phyloP scores from a whole-genome alignment of 1,284 basidiomycete species.

The Ceratobasidium sp. region DNA sequence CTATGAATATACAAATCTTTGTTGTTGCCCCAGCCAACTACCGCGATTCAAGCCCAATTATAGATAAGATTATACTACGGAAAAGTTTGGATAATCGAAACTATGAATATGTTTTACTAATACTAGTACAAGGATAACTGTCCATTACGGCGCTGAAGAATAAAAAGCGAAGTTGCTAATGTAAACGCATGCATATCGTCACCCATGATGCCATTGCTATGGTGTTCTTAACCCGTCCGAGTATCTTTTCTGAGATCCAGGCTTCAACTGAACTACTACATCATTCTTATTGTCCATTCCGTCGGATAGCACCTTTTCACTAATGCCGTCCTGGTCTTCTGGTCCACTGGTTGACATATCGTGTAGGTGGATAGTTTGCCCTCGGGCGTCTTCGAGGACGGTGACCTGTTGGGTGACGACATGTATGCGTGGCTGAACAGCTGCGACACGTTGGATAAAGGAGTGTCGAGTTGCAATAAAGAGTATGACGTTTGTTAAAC shows the following conservation, averaged over 20 bases:
- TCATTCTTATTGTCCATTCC: neutral
- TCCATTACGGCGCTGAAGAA: too few species aligned
- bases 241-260: neutral
- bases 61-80: too few species aligned
- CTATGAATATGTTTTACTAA: too few species aligned
- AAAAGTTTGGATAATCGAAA: too few species aligned
- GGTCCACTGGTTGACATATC: constrained; percentile 3
- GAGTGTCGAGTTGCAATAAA: constrained; percentile 39
- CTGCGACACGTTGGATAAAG: constrained; percentile 21
- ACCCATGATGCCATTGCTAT: neutral
- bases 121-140: too few species aligned
- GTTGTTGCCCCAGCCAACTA: too few species aligned
- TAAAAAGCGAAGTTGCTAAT: neutral
- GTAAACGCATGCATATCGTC: neutral
- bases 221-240: neutral
- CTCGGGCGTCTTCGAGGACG: constrained; percentile 25
- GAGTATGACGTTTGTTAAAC: constrained; percentile 36
- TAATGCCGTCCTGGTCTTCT: constrained; percentile 21
- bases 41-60: too few species aligned
- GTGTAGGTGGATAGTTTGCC: constrained; percentile 35
- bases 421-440: constrained; percentile 14
- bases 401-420: constrained; percentile 35
- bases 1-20: too few species aligned
- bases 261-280: neutral
- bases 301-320: constrained; percentile 21